phyloP scores from a whole-genome alignment of 306 rosid species.

The Quercus gilva region DNA sequence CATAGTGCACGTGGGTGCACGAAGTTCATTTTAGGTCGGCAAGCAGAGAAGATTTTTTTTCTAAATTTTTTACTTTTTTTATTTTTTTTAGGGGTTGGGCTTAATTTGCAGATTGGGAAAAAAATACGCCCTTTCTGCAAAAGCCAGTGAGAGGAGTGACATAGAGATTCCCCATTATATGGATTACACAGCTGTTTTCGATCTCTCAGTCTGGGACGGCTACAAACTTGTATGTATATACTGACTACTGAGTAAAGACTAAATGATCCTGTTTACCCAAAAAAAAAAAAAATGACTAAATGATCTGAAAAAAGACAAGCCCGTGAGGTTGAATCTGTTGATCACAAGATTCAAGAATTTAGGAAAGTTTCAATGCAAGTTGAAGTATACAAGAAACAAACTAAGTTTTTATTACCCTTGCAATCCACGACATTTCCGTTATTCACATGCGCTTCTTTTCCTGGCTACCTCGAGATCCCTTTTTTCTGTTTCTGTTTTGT shows the following conservation, averaged over 20 bases:
- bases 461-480: too few relatives aligned
- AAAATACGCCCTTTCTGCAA: not conserved
- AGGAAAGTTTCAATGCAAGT: too few relatives aligned
- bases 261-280: too few relatives aligned
- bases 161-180: not conserved
- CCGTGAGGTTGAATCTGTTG: too few relatives aligned
- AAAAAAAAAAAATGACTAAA: too few relatives aligned
- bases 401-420: too few relatives aligned
- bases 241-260: not conserved
- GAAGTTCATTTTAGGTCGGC: slow-evolving; percentile 35
- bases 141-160: not conserved
- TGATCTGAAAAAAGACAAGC: too few relatives aligned
- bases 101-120: not conserved
- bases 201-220: slow-evolving; percentile 29
- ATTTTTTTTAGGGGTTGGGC: not conserved
- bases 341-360: too few relatives aligned
- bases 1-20: slow-evolving; percentile 20
- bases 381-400: too few relatives aligned
- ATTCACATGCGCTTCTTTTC: too few relatives aligned
- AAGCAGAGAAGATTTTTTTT: not conserved
- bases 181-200: not conserved
- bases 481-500: too few relatives aligned
- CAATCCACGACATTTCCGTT: too few relatives aligned
- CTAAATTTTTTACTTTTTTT: not conserved
- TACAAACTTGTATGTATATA: slow-evolving; percentile 11